phyloP scores from a whole-genome alignment of 352 stramenopile genomes.

The Phytopythium cucurbitacearum region DNA sequence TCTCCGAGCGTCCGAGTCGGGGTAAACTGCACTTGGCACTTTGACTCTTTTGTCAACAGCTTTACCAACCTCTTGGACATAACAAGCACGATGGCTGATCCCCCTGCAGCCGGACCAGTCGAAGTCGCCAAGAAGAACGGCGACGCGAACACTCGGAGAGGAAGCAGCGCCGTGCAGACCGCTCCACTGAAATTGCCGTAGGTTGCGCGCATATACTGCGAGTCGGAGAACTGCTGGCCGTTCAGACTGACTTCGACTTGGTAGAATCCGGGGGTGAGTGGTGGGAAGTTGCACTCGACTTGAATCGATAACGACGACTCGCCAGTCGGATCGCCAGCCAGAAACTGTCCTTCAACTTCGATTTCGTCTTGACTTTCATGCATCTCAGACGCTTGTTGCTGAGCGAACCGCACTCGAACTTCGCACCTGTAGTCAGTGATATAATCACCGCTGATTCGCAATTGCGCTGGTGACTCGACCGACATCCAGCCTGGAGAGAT shows the following conservation, averaged over 20 bases:
- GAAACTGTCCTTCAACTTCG: conserved; percentile 29
- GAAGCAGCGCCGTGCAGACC: conserved; percentile 48
- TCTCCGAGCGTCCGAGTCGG: conserved; percentile 18
- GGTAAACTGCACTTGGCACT: conserved; percentile 59
- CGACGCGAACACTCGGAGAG: conserved; percentile 50
- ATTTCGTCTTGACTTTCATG: conserved; percentile 9
- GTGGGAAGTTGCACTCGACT: conserved; percentile 24
- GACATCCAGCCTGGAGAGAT: conserved; percentile 47
- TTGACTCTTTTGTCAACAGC: conserved; percentile 39
- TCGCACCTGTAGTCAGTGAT: conserved; percentile 50
- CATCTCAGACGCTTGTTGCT: conserved; percentile 15
- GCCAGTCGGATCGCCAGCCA: conserved; percentile 1
- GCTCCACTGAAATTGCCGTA: conserved; percentile 64
- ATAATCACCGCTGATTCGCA: conserved; percentile 40
- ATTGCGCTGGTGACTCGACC: conserved; percentile 22
- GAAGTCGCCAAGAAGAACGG: conserved; percentile 63
- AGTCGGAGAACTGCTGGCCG: conserved; percentile 54
- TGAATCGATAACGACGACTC: conserved; percentile 6
- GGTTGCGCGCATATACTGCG: conserved; percentile 49
- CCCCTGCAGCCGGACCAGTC: conserved; percentile 54
- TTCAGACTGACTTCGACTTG: conserved; percentile 69
- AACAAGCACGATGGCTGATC: conserved; percentile 53
- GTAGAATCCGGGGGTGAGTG: conserved; percentile 36
- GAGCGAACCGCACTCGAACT: conserved; percentile 35
- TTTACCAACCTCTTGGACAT: conserved; percentile 46